phyloP scores from a whole-genome alignment of 2,329 filamentous ascomycete genomes.

The Colletotrichum tropicale region DNA sequence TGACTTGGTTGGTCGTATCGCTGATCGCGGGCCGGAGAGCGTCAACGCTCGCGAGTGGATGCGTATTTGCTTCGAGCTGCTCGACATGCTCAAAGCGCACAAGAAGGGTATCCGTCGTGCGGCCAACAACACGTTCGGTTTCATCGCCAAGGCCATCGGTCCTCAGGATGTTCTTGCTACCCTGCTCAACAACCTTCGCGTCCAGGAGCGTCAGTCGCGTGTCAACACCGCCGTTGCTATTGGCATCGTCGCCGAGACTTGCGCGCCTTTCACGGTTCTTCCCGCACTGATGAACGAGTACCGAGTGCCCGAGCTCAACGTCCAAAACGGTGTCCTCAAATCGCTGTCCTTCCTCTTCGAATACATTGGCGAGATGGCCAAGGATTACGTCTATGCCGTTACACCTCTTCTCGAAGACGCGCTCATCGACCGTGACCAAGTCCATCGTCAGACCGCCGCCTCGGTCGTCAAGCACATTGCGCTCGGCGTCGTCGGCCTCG shows the following conservation, averaged over 20 bases:
- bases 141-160: slow-evolving; percentile 98
- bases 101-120: slow-evolving; percentile 99
- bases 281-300: slow-evolving; percentile 99
- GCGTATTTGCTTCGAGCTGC: slow-evolving; percentile 98
- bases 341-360: slow-evolving; percentile 97
- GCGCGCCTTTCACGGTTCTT: slow-evolving; percentile 97
- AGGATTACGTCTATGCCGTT: slow-evolving; percentile 98
- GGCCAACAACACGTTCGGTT: slow-evolving; percentile 99
- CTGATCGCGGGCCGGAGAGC: slow-evolving; percentile 93
- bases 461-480: slow-evolving; percentile 98
- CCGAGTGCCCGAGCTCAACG: slow-evolving; percentile 95
- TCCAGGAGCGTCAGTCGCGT: slow-evolving; percentile 96
- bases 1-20: slow-evolving; percentile 95
- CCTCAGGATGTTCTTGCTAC: slow-evolving; percentile 97
- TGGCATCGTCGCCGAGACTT: slow-evolving; percentile 97
- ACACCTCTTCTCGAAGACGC: slow-evolving; percentile 95
- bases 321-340: slow-evolving; percentile 98
- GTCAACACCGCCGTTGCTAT: slow-evolving; percentile 99
- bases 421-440: slow-evolving; percentile 96
- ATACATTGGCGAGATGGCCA: slow-evolving; percentile 99
- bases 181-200: slow-evolving; percentile 92
- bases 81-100: slow-evolving; percentile 99
- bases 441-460: slow-evolving; percentile 95
- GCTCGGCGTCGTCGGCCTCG: slow-evolving; percentile 94
- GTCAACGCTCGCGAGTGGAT: slow-evolving; percentile 99